Conservation (phyloP, 1,284 basidiomycete genomes). For the Laetiporus sulphureus region DNA sequence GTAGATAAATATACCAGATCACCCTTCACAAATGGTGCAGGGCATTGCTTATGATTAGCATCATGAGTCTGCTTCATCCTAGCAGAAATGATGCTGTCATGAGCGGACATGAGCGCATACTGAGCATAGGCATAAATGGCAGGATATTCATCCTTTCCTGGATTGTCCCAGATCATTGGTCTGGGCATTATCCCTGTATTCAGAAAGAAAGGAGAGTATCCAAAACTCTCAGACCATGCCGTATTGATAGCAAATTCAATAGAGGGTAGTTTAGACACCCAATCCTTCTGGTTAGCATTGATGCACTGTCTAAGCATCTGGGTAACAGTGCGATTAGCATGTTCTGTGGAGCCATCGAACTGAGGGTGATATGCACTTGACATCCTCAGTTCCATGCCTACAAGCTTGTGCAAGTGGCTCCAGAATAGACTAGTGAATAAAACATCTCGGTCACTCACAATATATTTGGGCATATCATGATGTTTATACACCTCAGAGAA, state of each 20-base stretch:
- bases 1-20: constrained; percentile 1
- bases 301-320: constrained; percentile 32
- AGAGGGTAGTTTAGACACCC: constrained; percentile 28
- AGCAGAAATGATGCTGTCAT: constrained; percentile 2
- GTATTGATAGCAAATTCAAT: constrained; percentile 13
- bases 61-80: constrained; percentile 2
- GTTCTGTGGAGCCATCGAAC: constrained; percentile 33
- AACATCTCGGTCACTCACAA: constrained; percentile 35
- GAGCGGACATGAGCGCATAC: background rate
- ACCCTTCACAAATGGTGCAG: background rate
- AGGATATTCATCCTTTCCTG: constrained; percentile 1
- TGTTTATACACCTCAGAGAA: constrained; percentile 30
- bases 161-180: constrained; percentile 3
- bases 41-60: background rate
- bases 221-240: background rate
- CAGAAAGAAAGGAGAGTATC: constrained; percentile 2
- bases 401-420: constrained; percentile 26
- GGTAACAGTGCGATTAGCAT: constrained; percentile 29
- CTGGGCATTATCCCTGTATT: constrained; percentile 2
- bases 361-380: constrained; percentile 38
- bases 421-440: constrained; percentile 37
- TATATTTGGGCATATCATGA: constrained; percentile 31
- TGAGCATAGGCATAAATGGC: constrained; percentile 1
- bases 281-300: constrained; percentile 26
- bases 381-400: constrained; percentile 29